Base-by-base conservation (phyloP, 1,139 yeast genomes). In the Spencermartinsiella ligniputridi region DNA sequence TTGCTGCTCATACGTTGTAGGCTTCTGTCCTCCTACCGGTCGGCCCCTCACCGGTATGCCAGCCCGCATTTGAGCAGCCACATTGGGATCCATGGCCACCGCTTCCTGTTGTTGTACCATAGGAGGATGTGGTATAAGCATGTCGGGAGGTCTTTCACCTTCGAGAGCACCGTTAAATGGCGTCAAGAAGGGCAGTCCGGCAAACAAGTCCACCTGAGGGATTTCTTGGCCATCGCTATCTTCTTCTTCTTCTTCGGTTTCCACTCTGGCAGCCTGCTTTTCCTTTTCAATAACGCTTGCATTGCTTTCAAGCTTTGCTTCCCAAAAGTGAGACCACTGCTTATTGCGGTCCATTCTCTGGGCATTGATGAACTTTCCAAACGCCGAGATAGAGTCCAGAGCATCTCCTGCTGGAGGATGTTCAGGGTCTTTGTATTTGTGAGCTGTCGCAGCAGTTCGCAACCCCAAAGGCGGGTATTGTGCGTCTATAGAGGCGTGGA, bases 261-360 rank as follows among this genome's bases (percentile, higher is more conserved):
- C 47, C 15, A 42, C 47, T 42, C 41, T 27, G 39, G 18, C 41
- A 39, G 42, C 39, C 43, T 52, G 13, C 37, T 37, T 27, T 44
- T 42, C 30, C 49, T 52, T 27, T 47, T 46, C 29, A 37, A 15
- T 27, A 13, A 15, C 33, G 8, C 17, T 22, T 13, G 40, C n/a
- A 25, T 37, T 16, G 27, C 15, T 15, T 6, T 15, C 22, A 11
- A 15, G 33, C 52, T 47, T 37, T 47, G 47, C 12, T n/a, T 48
- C 42, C 71, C 71, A 67, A 52, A 56, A 67, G 22, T 52, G 48
- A 21, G 52, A 45, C 70, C 70, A 67, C 45, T 54, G 51, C 17
- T 45, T 41, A 18, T 51, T 47, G 18, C 71, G 58, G 34, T 44
- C 42, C 9, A 41, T 39, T 16, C 70, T 58, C 46, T 57, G 58